Conservation (phyloP, 179 eudicot species). For the Patellifolia procumbens region DNA sequence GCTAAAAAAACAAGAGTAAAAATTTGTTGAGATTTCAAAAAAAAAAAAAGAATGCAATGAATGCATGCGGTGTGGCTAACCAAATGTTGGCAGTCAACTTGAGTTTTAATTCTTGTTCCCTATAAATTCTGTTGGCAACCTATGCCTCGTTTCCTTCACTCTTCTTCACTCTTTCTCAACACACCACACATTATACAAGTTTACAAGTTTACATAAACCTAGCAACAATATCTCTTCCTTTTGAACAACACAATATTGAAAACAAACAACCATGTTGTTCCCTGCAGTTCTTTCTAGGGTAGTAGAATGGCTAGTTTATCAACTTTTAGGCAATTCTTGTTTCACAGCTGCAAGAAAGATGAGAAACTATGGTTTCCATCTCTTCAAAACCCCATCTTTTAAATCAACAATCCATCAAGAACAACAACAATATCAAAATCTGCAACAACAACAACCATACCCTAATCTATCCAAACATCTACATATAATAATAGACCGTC, state of each 20-base stretch:
- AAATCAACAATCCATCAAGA: conserved; percentile 38
- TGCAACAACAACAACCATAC: conserved; percentile 25
- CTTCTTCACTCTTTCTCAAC: not conserved
- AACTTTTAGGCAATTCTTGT: conserved; percentile 62
- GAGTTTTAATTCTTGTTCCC: conserved; percentile 35
- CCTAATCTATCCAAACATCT: conserved; percentile 47
- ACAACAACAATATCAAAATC: conserved; percentile 1
- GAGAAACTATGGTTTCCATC: conserved; percentile 40
- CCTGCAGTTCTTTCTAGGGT: conserved; percentile 47
- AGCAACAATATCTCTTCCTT: not conserved
- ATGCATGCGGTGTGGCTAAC: conserved; percentile 73
- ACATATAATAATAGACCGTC: conserved; percentile 20
- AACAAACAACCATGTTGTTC: conserved; percentile 48
- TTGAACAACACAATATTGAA: not conserved
- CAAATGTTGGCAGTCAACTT: conserved; percentile 52
- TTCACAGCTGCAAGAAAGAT: conserved; percentile 64
- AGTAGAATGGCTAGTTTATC: conserved; percentile 62
- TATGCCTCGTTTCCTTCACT: not conserved
- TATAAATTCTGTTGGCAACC: conserved; percentile 46
- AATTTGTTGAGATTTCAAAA: conserved; percentile 18
- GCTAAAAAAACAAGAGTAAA: conserved; percentile 17
- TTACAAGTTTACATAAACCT: too few species aligned
- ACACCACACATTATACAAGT: too few species aligned
- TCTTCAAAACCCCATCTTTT: conserved; percentile 37
- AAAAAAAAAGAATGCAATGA: conserved; percentile 44